Conservation (phyloP, 768 basidiomycete genomes). For the Podaxis sp. region DNA sequence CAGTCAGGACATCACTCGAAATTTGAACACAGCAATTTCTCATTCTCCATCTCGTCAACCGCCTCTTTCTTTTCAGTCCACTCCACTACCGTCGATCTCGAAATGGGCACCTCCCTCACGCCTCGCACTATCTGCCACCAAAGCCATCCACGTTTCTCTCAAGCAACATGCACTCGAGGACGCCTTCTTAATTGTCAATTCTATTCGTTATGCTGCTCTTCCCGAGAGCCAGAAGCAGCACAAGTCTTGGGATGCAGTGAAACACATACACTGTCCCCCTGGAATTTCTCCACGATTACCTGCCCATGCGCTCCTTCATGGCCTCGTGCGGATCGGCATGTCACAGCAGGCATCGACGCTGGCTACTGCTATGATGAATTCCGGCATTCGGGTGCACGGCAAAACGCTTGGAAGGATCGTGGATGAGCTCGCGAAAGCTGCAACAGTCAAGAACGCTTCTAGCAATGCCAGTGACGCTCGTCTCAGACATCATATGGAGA, state of each 20-base stretch:
- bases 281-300: conserved; percentile 58
- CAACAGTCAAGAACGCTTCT: conserved; percentile 17
- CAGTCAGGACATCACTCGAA: neutral
- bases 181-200: conserved; percentile 59
- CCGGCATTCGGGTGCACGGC: conserved; percentile 49
- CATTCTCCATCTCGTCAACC: neutral
- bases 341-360: conserved; percentile 47
- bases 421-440: conserved; percentile 22
- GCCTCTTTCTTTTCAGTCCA: neutral
- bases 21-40: neutral
- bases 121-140: conserved; percentile 38
- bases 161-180: conserved; percentile 43
- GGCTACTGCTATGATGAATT: conserved; percentile 51
- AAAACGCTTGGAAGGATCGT: conserved; percentile 52
- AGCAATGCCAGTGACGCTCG: conserved; percentile 18
- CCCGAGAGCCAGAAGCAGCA: conserved; percentile 16
- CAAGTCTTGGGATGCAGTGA: conserved; percentile 12
- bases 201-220: conserved; percentile 44
- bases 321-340: conserved; percentile 54
- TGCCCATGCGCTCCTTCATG: conserved; percentile 65
- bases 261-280: conserved; percentile 38
- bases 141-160: conserved; percentile 51
- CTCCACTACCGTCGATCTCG: neutral
- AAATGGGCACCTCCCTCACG: conserved; percentile 15
- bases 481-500: conserved; percentile 20